phyloP scores from a whole-genome alignment of 768 basidiomycete species.

The Termitomyces sp. region DNA sequence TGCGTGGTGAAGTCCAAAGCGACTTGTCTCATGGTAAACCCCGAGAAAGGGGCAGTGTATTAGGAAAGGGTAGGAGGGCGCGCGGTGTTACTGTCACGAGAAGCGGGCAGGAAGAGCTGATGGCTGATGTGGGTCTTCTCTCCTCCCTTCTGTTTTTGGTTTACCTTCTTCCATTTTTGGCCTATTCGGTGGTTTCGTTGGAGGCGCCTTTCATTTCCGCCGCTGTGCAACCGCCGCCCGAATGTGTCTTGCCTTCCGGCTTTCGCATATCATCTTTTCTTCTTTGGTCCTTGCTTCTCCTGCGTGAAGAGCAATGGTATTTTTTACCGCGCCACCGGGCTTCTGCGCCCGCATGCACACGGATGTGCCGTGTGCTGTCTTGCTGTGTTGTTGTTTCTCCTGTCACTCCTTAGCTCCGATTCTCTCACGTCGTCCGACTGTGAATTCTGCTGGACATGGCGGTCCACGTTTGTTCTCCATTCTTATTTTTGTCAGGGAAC shows the following conservation, averaged over 20 bases:
- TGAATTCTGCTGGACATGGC: not conserved
- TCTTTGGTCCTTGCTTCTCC: not conserved
- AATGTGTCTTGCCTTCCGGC: not conserved
- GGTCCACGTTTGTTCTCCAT: not conserved
- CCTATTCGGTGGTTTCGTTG: not conserved
- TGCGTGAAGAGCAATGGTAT: not conserved
- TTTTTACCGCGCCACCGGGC: not conserved
- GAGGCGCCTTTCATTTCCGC: not conserved
- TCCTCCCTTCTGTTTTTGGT: not conserved
- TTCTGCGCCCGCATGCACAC: not conserved
- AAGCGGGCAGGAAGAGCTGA: slow-evolving; percentile 76
- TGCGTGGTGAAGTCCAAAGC: slow-evolving; percentile 50
- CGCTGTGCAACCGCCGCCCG: too few relatives aligned
- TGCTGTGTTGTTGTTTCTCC: not conserved
- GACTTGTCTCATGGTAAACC: slow-evolving; percentile 29
- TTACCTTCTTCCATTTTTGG: not conserved
- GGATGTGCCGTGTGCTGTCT: too few relatives aligned
- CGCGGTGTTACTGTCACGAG: slow-evolving; percentile 82
- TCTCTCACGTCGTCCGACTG: too few relatives aligned
- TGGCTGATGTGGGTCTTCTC: slow-evolving; percentile 61
- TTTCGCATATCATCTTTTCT: not conserved
- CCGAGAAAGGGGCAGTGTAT: slow-evolving; percentile 54
- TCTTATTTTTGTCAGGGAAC: not conserved
- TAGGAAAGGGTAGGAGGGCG: slow-evolving; percentile 75
- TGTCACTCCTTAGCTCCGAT: not conserved